Evolutionary conservation across 106 monocot genomes (phyloP).

Genomic region (Dendrobium huoshanense): DNA sequence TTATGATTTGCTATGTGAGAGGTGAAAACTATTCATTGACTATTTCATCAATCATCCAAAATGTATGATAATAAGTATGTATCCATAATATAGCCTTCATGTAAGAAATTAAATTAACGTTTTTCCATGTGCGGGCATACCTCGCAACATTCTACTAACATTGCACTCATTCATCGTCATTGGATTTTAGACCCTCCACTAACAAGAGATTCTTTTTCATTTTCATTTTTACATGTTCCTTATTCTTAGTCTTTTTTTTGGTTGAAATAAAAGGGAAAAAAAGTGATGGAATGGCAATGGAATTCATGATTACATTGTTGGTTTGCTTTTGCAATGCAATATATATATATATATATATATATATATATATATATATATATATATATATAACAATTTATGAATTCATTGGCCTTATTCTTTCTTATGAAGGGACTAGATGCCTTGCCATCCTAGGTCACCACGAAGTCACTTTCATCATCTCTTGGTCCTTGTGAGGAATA

Average conservation of each 20-base stretch:
- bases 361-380: too few relatives aligned
- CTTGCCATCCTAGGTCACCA: background rate
- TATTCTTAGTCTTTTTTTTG: background rate
- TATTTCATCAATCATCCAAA: too few relatives aligned
- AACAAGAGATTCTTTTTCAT: background rate
- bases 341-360: too few relatives aligned
- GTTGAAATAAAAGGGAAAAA: background rate
- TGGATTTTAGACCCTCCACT: background rate
- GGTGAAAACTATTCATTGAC: too few relatives aligned
- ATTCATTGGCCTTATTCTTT: too few relatives aligned
- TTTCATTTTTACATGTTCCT: background rate
- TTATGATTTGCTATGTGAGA: too few relatives aligned
- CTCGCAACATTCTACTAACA: background rate
- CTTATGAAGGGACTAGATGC: background rate
- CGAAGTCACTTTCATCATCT: background rate
- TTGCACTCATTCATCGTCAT: background rate
- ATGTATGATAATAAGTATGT: too few relatives aligned
- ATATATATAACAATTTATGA: too few relatives aligned
- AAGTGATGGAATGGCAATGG: background rate
- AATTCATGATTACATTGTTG: background rate
- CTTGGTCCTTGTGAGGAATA: too few relatives aligned
- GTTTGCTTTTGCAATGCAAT: background rate
- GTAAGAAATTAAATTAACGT: background rate
- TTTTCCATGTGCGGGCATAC: background rate
- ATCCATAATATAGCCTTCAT: background rate